phyloP scores from a whole-genome alignment of 371 early-diverging fungal genomes.

The Circinella umbellata region DNA sequence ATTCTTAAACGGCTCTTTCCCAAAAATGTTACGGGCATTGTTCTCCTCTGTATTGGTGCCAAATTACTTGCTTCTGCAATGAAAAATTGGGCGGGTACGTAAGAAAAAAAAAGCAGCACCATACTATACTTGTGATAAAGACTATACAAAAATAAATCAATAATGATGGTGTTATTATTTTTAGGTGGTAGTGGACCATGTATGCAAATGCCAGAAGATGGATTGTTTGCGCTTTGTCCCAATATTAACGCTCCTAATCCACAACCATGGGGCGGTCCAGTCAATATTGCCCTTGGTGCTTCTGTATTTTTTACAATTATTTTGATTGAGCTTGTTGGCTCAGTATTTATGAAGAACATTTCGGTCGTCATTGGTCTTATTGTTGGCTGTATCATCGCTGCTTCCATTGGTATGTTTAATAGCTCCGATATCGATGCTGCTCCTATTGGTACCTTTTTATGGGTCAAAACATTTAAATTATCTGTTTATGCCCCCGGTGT shows the following conservation, averaged over 20 bases:
- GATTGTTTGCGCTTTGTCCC: constrained; percentile 33
- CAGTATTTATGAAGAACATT: constrained; percentile 60
- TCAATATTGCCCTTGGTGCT: constrained; percentile 55
- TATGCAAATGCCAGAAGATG: constrained; percentile 32
- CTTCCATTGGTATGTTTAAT: constrained; percentile 54
- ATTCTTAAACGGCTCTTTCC: constrained; percentile 53
- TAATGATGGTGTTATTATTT: too few species aligned
- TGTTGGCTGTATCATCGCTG: constrained; percentile 59
- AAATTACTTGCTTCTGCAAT: constrained; percentile 48
- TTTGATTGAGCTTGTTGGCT: constrained; percentile 58
- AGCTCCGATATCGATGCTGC: constrained; percentile 43
- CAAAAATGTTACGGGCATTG: constrained; percentile 53
- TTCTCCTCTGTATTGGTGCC: constrained; percentile 52
- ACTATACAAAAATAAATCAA: too few species aligned
- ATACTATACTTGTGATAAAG: too few species aligned
- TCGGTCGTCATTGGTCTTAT: constrained; percentile 60
- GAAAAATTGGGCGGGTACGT: constrained; percentile 46
- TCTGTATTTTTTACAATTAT: constrained; percentile 57
- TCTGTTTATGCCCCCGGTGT: constrained; percentile 59
- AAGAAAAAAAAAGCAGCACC: too few species aligned
- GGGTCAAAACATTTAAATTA: constrained; percentile 56
- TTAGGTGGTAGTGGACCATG: constrained; percentile 45
- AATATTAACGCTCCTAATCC: constrained; percentile 53
- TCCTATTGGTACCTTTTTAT: constrained; percentile 56
- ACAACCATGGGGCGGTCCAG: constrained; percentile 54